Evolutionary conservation across 2,329 filamentous ascomycete genomes (phyloP).

Genomic region (Volutella citrinella): DNA sequence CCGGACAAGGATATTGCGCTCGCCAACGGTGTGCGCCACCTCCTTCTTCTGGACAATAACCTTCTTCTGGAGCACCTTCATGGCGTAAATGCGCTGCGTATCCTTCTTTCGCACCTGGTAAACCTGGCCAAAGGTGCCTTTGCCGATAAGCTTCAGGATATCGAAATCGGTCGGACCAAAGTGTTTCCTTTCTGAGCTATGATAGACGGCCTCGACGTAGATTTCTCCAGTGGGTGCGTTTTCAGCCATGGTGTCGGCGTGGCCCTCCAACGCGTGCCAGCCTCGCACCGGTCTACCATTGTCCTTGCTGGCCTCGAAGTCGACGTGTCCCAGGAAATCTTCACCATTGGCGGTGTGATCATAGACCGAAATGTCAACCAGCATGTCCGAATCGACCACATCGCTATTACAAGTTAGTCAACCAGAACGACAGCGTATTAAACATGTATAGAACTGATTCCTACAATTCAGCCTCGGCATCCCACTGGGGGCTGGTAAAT

Average conservation of each 20-base stretch:
- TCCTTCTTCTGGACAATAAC: conserved; percentile 99
- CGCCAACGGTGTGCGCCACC: conserved; percentile 93
- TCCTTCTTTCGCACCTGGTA: conserved; percentile 99
- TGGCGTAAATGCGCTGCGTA: conserved; percentile 92
- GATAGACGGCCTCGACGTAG: conserved; percentile 80
- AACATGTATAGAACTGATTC: conserved; percentile 36
- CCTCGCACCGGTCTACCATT: conserved; percentile 71
- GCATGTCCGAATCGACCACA: conserved; percentile 85
- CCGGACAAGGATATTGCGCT: conserved; percentile 94
- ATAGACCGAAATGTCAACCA: conserved; percentile 92
- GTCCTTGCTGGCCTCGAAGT: conserved; percentile 67
- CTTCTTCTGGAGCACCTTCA: conserved; percentile 99
- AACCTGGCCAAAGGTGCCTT: conserved; percentile 97
- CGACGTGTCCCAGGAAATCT: conserved; percentile 86
- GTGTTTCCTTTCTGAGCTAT: conserved; percentile 83
- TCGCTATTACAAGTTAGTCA: conserved; percentile 62
- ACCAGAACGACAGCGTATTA: no score
- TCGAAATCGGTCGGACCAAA: conserved; percentile 95
- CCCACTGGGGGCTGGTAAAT: conserved; percentile 87
- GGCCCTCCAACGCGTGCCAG: conserved; percentile 80
- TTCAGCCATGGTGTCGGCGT: conserved; percentile 67
- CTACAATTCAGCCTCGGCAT: conserved; percentile 93
- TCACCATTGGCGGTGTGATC: conserved; percentile 78
- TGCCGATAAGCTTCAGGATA: conserved; percentile 93
- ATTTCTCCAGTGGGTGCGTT: conserved; percentile 83